Evolutionary conservation across 202 grass and related monocot genomes (phyloP), one percentile per base, ranked within the genome.

Genomic region (Panicum virgatum): DNA sequence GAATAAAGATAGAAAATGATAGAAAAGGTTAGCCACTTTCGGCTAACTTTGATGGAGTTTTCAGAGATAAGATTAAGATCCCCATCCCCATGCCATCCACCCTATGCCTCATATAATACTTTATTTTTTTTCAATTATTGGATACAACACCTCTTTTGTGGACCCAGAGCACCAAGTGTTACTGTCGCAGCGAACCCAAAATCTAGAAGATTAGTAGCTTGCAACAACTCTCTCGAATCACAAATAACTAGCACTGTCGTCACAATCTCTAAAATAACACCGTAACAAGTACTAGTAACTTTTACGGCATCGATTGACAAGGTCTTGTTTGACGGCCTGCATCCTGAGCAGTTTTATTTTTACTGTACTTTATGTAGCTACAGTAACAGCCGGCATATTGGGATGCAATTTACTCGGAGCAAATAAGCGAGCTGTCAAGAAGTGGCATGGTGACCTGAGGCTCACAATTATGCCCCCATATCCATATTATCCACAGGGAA

Each of bases 31-130:
- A 86, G 86, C 72, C 73, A 94, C 92, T 92, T 94, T 94, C 92
- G 84, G 86, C 85, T 87, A 82, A 60, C 80, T 82, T 94, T 89
- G 87, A 92, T 83, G 85, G 78, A 82, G 77, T 87, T 84, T 91
- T 92, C 69, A 86, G 82, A 89, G 92, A 94, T 94, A 94, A 94
- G 92, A 89, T 94, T 94, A 94, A 89, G 92, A 92, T 94, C 86
- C 89, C 90, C 86, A 87, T 82, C 79, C 70, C 67, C 83, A 73
- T 74, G 82, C 40, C 80, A 72, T 69, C 85, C 79, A 93, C 86
- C 50, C 56, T 72, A 72, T 71, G 63, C 62, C 63, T 80, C 63
- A 80, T 80, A 80, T 79, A 66, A 66, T 71, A 47, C 45, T 45
- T 75, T 79, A 37, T 80, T 69, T 82, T 82, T 62, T 66, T 71